phyloP scores from a whole-genome alignment of 306 rosid genomes.

The Spatholobus suberectus region DNA sequence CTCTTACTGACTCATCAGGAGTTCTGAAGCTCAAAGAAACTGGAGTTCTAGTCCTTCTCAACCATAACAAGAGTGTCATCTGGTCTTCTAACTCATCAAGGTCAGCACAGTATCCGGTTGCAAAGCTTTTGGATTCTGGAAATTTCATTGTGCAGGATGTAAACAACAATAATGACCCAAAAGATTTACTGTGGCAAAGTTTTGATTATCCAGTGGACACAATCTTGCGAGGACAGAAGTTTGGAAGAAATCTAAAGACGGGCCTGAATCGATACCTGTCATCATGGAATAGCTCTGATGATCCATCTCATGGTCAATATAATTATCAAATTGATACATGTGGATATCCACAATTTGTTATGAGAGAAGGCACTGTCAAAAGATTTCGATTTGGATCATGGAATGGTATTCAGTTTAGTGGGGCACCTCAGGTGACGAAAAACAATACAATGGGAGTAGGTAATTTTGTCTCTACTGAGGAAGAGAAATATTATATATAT shows the following conservation, averaged over 20 bases:
- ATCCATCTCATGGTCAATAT: slow-evolving; percentile 38
- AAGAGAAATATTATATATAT: slow-evolving; percentile 16
- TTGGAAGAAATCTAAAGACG: slow-evolving; percentile 28
- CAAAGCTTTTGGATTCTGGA: too few species aligned
- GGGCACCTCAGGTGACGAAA: slow-evolving; percentile 2
- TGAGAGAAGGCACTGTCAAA: slow-evolving; percentile 1
- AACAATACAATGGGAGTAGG: not conserved
- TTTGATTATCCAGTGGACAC: slow-evolving; percentile 37
- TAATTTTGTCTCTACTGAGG: not conserved
- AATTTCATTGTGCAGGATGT: not conserved
- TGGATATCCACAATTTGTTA: slow-evolving; percentile 18
- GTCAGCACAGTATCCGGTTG: too few species aligned
- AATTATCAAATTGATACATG: slow-evolving; percentile 1
- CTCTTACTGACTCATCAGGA: not conserved
- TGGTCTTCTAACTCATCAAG: too few species aligned
- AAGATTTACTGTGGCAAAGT: not conserved
- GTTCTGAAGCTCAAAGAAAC: not conserved
- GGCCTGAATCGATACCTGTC: slow-evolving; percentile 18
- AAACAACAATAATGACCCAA: not conserved
- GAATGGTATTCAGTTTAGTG: slow-evolving; percentile 35
- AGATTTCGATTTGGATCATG: slow-evolving; percentile 33
- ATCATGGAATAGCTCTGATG: slow-evolving; percentile 39
- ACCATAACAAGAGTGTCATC: not conserved
- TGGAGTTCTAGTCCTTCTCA: slow-evolving; percentile 5
- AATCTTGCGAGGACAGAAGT: slow-evolving; percentile 32